phyloP scores from a whole-genome alignment of 2,329 filamentous ascomycete species.

The Arthrobotrys sinensis region DNA sequence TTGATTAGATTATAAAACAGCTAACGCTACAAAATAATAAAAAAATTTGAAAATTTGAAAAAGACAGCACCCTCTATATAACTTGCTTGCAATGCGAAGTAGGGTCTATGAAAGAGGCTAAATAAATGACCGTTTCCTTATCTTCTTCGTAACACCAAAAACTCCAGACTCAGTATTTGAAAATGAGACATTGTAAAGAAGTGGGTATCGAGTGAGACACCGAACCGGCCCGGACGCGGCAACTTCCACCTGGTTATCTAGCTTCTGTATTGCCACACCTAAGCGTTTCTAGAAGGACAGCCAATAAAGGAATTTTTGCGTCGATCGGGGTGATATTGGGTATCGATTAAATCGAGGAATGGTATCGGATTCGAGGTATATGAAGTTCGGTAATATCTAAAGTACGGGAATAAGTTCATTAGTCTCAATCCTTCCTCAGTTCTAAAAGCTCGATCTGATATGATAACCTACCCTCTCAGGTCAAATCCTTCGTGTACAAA shows the following conservation, averaged over 20 bases:
- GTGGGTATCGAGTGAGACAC: conserved; percentile 1
- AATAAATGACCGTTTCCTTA: neutral
- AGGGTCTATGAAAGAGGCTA: neutral
- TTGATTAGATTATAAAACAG: too few relatives aligned
- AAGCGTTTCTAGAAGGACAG: neutral
- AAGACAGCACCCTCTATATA: too few relatives aligned
- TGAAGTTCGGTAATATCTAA: neutral
- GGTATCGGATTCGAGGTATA: neutral
- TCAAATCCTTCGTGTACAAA: neutral
- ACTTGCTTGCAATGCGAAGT: too few relatives aligned
- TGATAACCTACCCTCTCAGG: neutral
- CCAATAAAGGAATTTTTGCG: neutral
- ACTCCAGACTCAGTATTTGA: neutral
- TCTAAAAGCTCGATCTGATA: neutral
- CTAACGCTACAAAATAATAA: too few relatives aligned
- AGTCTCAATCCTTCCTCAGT: neutral
- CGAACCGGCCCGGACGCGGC: neutral
- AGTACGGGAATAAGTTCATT: neutral
- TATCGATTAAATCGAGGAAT: neutral
- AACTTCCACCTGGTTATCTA: neutral
- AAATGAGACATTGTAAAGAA: neutral
- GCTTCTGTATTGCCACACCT: too few relatives aligned
- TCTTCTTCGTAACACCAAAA: neutral
- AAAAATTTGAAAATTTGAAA: too few relatives aligned
- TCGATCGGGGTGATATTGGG: neutral